These are phyloP conservation scores for Halophytophthora batemanensis DNA, from an alignment of 352 stramenopile species.

Conservation along the genomic window DNA sequence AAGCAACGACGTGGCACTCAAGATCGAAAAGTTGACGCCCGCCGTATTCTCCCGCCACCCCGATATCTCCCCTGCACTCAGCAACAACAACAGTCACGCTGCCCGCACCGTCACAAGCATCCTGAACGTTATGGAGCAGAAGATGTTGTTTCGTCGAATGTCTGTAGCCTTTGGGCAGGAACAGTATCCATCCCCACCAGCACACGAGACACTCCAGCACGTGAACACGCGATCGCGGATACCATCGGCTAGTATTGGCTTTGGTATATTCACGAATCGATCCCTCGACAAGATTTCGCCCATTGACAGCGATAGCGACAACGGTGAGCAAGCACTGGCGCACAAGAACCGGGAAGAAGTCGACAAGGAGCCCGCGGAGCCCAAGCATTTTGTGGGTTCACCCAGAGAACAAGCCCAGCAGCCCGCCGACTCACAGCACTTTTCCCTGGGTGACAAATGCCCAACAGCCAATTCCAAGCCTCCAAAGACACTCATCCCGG, in stretches of 20 bases:
- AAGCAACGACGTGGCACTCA: slow-evolving; percentile 37
- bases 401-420: neutral
- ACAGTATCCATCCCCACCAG: slow-evolving; percentile 8
- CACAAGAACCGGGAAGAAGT: slow-evolving; percentile 7
- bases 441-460: slow-evolving; percentile 18
- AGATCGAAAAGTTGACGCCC: slow-evolving; percentile 56
- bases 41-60: slow-evolving; percentile 41
- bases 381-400: slow-evolving; percentile 7
- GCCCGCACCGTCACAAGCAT: slow-evolving; percentile 36
- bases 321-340: slow-evolving; percentile 11
- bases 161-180: slow-evolving; percentile 23
- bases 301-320: slow-evolving; percentile 13
- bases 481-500: slow-evolving; percentile 21
- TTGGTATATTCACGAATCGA: slow-evolving; percentile 20
- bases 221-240: slow-evolving; percentile 3
- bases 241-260: slow-evolving; percentile 4
- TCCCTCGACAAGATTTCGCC: slow-evolving; percentile 25
- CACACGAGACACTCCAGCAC: slow-evolving; percentile 3
- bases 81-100: slow-evolving; percentile 27
- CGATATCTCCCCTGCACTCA: slow-evolving; percentile 46
- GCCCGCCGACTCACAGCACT: slow-evolving; percentile 17
- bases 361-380: slow-evolving; percentile 1
- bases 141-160: slow-evolving; percentile 19
- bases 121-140: slow-evolving; percentile 26
- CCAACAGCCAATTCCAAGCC: slow-evolving; percentile 4